These are phyloP conservation scores for Claviceps spartinae DNA, from an alignment of 2,329 filamentous ascomycete genomes.

Conservation along the genomic window DNA sequence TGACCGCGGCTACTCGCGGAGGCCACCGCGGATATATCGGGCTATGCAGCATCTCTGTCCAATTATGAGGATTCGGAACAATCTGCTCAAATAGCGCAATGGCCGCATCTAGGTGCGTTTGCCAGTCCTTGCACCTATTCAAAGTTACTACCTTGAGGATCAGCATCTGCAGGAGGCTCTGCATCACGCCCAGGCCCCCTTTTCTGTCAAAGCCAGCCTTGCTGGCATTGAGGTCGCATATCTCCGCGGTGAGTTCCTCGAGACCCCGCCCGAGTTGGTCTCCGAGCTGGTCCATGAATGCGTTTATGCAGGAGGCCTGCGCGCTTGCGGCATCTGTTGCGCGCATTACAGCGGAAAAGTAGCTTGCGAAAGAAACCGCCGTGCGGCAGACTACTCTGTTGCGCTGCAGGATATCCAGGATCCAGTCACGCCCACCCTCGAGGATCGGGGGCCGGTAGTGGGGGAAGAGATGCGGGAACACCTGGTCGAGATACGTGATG, in stretches of 20 bases:
- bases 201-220: conserved; percentile 17
- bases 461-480: conserved; percentile 49
- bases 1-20: conserved; percentile 21
- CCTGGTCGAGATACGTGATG: conserved; percentile 48
- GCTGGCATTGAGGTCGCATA: conserved; percentile 21
- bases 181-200: conserved; percentile 28
- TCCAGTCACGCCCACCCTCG: conserved; percentile 46
- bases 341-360: conserved; percentile 39
- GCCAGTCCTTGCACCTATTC: conserved; percentile 32
- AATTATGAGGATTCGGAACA: conserved; percentile 22
- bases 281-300: conserved; percentile 27
- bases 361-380: conserved; percentile 40
- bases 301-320: conserved; percentile 21
- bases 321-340: conserved; percentile 19
- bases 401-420: conserved; percentile 41
- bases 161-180: conserved; percentile 39
- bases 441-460: conserved; percentile 44
- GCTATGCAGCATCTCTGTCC: conserved; percentile 21
- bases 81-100: conserved; percentile 35
- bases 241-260: conserved; percentile 28
- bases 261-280: conserved; percentile 31
- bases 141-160: conserved; percentile 35
- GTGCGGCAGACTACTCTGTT: conserved; percentile 46
- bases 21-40: conserved; percentile 12
- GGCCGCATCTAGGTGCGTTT: conserved; percentile 35